A percentile compares a stretch with the other conserved stretches of the same genome.
Evolutionary conservation across 805 yeast genomes (phyloP).

Genomic region (Yarrowia sp.): DNA sequence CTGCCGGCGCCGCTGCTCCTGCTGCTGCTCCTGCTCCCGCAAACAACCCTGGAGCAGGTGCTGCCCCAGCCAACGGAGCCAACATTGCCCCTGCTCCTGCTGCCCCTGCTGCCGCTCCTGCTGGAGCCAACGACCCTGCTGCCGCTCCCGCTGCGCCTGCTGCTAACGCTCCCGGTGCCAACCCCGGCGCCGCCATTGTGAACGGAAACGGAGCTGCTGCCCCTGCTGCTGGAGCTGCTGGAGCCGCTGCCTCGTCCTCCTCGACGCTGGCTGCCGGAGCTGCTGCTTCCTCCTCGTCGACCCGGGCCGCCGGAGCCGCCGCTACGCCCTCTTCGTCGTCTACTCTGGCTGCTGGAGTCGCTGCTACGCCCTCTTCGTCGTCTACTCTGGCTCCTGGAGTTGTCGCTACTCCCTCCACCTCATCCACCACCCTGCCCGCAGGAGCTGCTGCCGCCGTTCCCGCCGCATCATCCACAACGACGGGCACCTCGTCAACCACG

Average conservation of each 20-base stretch:
- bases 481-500: background rate
- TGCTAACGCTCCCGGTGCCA: background rate
- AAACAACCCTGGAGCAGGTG: constrained; percentile 8
- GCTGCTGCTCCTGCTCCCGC: background rate
- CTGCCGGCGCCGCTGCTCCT: background rate
- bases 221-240: background rate
- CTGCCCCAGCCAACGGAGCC: constrained; percentile 15
- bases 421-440: background rate
- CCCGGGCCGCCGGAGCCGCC: background rate
- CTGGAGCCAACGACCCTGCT: background rate
- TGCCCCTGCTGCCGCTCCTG: constrained; percentile 5
- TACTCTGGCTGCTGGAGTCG: background rate
- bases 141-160: background rate
- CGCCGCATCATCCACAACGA: background rate
- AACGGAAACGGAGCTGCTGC: background rate
- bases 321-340: background rate
- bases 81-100: background rate
- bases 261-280: background rate
- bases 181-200: background rate
- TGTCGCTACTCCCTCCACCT: background rate
- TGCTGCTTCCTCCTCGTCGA: background rate
- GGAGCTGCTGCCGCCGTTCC: background rate
- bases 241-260: background rate
- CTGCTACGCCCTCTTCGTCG: background rate
- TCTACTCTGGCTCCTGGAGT: constrained; percentile 4